A percentile compares a stretch with the other conserved stretches of the same genome.
Evolutionary conservation across 139 green algal genomes (phyloP).

Genomic region (Chlorella sp.): DNA sequence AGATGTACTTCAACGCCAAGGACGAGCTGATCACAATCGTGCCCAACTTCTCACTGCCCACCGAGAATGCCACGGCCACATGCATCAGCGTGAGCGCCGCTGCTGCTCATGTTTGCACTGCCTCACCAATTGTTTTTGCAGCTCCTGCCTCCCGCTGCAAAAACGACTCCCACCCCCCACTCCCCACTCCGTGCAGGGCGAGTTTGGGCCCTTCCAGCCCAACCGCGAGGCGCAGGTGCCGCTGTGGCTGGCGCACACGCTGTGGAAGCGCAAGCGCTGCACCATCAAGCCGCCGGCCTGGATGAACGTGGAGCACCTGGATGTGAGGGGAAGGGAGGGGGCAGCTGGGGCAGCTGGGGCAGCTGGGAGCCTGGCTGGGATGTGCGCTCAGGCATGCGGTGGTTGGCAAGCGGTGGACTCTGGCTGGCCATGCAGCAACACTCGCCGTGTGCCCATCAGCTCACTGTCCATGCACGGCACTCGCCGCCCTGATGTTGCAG

Average conservation of each 20-base stretch:
- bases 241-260: slow-evolving; percentile 83
- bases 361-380: too few species aligned
- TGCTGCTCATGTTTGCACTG: too few species aligned
- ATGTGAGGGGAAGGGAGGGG: slow-evolving; percentile 7
- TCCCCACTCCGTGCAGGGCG: slow-evolving; percentile 56
- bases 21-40: slow-evolving; percentile 85
- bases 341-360: too few species aligned
- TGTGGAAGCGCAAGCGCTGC: slow-evolving; percentile 83
- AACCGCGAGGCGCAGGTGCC: slow-evolving; percentile 81
- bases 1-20: slow-evolving; percentile 93
- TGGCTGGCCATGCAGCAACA: too few species aligned
- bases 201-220: slow-evolving; percentile 84
- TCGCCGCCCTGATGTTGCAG: too few species aligned
- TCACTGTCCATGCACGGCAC: too few species aligned
- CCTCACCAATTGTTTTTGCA: too few species aligned
- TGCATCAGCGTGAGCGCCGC: slow-evolving; percentile 73
- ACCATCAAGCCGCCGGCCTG: slow-evolving; percentile 80
- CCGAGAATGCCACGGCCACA: slow-evolving; percentile 38
- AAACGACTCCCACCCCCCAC: too few species aligned
- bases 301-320: slow-evolving; percentile 68
- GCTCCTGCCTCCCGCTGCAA: too few species aligned
- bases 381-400: too few species aligned
- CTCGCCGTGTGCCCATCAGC: too few species aligned
- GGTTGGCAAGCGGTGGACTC: too few species aligned
- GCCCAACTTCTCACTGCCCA: slow-evolving; percentile 83